A percentile compares a stretch with the other conserved stretches of the same genome.
phyloP scores from a whole-genome alignment of 805 yeast species.

The Wickerhamiella nectarea region DNA sequence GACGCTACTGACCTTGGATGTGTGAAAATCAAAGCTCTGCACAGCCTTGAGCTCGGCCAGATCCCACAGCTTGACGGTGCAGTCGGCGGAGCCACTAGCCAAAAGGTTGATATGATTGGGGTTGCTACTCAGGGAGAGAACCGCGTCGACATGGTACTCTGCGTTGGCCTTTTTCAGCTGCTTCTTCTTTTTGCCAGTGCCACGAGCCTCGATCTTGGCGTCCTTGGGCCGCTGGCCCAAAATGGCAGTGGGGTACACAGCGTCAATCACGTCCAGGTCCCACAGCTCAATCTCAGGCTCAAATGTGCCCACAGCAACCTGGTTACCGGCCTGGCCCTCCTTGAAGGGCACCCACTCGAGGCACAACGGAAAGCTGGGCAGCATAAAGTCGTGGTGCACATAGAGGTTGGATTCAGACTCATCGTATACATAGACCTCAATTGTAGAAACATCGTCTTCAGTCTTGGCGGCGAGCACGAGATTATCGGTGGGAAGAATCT shows the following conservation, averaged over 20 bases:
- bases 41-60: conserved; percentile 60
- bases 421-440: conserved; percentile 90
- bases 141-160: conserved; percentile 88
- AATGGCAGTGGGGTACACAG: conserved; percentile 87
- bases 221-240: conserved; percentile 60
- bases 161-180: conserved; percentile 41
- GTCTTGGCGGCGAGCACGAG: conserved; percentile 84
- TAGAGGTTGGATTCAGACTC: conserved; percentile 50
- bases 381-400: conserved; percentile 92
- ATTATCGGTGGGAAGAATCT: conserved; percentile 80
- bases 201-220: conserved; percentile 19
- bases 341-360: conserved; percentile 85
- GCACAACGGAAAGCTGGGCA: conserved; percentile 93
- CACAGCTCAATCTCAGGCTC: conserved; percentile 96
- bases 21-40: conserved; percentile 65
- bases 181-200: conserved; percentile 32
- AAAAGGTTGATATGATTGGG: conserved; percentile 66
- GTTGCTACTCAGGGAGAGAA: conserved; percentile 75
- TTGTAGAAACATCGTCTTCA: conserved; percentile 83
- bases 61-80: conserved; percentile 93
- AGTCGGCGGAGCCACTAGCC: conserved; percentile 91
- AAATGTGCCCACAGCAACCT: conserved; percentile 93
- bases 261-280: conserved; percentile 86
- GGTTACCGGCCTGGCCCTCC: conserved; percentile 51
- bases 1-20: conserved; percentile 70